Conservation (phyloP, 2,329 filamentous ascomycete genomes). For the Colletotrichum sp. region DNA sequence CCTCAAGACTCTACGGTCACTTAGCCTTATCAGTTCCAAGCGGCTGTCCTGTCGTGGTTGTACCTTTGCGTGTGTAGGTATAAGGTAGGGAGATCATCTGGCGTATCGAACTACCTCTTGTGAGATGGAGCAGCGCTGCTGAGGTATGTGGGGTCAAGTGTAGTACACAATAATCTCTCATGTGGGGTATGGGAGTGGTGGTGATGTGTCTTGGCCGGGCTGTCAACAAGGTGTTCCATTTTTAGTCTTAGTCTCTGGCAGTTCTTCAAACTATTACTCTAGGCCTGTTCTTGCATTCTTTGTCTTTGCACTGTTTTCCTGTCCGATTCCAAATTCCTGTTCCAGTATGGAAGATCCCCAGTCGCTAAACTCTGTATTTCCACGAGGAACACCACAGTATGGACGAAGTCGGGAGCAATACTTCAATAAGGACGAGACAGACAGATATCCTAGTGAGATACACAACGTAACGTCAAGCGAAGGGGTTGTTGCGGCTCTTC, state of each 20-base stretch:
- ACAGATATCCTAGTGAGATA: not conserved
- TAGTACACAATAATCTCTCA: not conserved
- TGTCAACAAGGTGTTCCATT: not conserved
- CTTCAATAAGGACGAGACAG: not conserved
- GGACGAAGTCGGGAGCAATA: not conserved
- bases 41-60: too few relatives aligned
- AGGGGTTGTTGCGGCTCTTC: not conserved
- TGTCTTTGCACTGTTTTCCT: not conserved
- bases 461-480: not conserved
- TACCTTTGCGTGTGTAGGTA: too few relatives aligned
- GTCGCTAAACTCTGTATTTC: not conserved
- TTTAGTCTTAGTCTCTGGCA: not conserved
- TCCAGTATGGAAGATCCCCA: not conserved
- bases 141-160: not conserved
- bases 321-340: not conserved
- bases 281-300: not conserved
- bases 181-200: not conserved
- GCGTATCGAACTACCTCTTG: too few relatives aligned
- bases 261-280: not conserved
- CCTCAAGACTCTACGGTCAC: too few relatives aligned
- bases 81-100: too few relatives aligned
- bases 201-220: not conserved
- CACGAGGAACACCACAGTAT: not conserved
- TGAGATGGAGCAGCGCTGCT: not conserved
- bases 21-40: too few relatives aligned